These are phyloP conservation scores for Exophiala phaeomuriformis DNA, from an alignment of 2,329 filamentous ascomycete species.

Conservation along the genomic window DNA sequence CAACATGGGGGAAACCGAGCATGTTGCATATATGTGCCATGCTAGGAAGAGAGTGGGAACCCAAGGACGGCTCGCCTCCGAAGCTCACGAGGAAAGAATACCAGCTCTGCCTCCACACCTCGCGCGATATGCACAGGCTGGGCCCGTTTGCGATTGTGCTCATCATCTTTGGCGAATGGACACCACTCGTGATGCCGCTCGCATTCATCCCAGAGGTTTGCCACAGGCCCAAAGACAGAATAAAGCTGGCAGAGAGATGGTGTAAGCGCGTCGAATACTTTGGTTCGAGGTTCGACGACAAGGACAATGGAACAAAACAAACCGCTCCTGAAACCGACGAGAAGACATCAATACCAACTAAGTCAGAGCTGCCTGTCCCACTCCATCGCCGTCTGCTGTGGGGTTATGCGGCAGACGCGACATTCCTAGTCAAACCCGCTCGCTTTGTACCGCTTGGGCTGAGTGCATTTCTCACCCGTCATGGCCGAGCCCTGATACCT, in stretches of 20 bases:
- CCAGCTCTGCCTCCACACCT: constrained; percentile 61
- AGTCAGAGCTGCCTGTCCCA: no score
- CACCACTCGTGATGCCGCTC: constrained; percentile 60
- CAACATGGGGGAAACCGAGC: background rate
- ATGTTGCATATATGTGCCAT: background rate
- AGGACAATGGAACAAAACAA: background rate
- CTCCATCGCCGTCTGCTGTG: background rate
- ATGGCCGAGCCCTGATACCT: background rate
- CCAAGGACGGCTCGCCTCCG: constrained; percentile 38
- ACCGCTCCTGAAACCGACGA: background rate
- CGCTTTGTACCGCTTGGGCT: background rate
- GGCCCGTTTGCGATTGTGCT: constrained; percentile 71
- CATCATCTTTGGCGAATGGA: constrained; percentile 77
- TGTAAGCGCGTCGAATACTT: background rate
- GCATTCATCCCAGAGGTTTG: background rate
- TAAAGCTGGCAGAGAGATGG: background rate
- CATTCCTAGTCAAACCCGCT: background rate
- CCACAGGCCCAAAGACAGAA: background rate
- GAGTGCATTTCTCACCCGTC: background rate
- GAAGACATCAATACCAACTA: no score
- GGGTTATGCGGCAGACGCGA: background rate
- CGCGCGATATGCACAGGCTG: constrained; percentile 66
- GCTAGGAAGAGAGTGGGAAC: background rate
- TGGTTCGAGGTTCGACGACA: background rate
- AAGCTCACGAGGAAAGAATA: constrained; percentile 58